Conservation (phyloP, 1,284 basidiomycete species). For the Ceratobasidium sp. region DNA sequence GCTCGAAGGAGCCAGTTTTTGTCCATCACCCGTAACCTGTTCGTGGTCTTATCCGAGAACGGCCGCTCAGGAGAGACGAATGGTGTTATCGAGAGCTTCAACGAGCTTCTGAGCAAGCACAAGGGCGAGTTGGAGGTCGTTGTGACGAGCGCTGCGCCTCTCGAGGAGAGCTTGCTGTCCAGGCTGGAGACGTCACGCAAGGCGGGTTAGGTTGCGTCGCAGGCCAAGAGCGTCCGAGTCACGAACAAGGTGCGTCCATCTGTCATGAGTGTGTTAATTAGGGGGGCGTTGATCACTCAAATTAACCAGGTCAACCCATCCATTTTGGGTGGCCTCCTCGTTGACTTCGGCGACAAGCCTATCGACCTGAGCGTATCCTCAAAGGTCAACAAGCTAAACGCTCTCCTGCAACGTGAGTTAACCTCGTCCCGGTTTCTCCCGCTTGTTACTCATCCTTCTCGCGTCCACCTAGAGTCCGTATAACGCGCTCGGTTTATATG, state of each 20-base stretch:
- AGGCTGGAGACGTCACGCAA: conserved; percentile 86
- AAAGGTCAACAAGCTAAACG: conserved; percentile 95
- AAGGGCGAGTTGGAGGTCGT: conserved; percentile 93
- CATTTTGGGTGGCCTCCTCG: conserved; percentile 88
- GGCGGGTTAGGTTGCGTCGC: conserved; percentile 82
- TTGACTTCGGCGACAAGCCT: conserved; percentile 98
- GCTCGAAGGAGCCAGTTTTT: conserved; percentile 76
- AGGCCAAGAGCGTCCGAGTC: conserved; percentile 86
- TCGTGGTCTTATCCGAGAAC: conserved; percentile 92
- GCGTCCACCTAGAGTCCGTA: conserved; percentile 31
- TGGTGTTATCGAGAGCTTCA: conserved; percentile 92
- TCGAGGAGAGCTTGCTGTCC: conserved; percentile 76
- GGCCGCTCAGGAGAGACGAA: conserved; percentile 86
- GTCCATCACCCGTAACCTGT: conserved; percentile 93
- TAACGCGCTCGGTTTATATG: background rate
- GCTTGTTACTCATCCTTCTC: background rate
- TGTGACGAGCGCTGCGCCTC: conserved; percentile 87
- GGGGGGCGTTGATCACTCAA: background rate
- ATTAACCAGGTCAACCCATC: conserved; percentile 83
- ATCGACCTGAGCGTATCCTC: conserved; percentile 94
- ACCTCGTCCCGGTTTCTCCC: conserved; percentile 13
- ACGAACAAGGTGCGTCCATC: conserved; percentile 78
- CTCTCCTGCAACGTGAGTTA: conserved; percentile 76
- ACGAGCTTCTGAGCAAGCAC: conserved; percentile 88
- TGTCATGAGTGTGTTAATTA: conserved; percentile 13